Evolutionary conservation across 2,329 filamentous ascomycete species (phyloP), one percentile per base, ranked within the genome.

Genomic region (Pseudocercospora vitis): DNA sequence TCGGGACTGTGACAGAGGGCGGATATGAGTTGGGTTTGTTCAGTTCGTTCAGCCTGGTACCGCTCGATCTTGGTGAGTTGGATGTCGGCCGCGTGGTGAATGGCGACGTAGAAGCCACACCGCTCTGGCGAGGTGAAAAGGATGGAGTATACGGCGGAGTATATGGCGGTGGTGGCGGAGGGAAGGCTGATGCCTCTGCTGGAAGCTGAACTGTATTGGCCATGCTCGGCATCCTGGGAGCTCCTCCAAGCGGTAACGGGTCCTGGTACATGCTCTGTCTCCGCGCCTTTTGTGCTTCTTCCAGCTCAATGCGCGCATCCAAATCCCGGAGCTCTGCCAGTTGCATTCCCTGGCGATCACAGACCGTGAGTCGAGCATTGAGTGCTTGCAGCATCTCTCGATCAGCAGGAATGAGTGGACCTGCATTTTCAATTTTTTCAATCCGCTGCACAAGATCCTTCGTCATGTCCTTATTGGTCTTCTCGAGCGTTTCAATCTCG

Each of bases 341-440:
- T 26, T 56, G 48, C 60, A 61, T 61, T 7, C 51, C 51, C 29
- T 59, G 59, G 39, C 50, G 40, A 47, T 65, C 64, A 31, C 60
- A 64, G 3, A 60, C 57, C 1, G 54, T 57, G 26, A 63, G 49
- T 16, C 61, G 54, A 14, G 58, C 59, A 32, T 61, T 62, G 32
- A 66, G 48, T 4, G 56, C 60, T 47, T 64, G 63, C 29, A 64
- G 45, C 46, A 60, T 55, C 32, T 63, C 60, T 11, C 59, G 62
- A 35, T 65, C 64, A 1, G 50, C 59, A 3, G 59, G 47, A 1
- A 53, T 60, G 8, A 58, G 44, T 2, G 24, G 24, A 8, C 50
- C 50, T 24, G 53, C 49, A 3, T 42, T 53, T 47, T 65, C 59
- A 48, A 66, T 63, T 19, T 56, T 40, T 24, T 65, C 63, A 39